Base-by-base conservation (phyloP, 2,329 filamentous ascomycete species). In the Colletotrichum navitas region DNA sequence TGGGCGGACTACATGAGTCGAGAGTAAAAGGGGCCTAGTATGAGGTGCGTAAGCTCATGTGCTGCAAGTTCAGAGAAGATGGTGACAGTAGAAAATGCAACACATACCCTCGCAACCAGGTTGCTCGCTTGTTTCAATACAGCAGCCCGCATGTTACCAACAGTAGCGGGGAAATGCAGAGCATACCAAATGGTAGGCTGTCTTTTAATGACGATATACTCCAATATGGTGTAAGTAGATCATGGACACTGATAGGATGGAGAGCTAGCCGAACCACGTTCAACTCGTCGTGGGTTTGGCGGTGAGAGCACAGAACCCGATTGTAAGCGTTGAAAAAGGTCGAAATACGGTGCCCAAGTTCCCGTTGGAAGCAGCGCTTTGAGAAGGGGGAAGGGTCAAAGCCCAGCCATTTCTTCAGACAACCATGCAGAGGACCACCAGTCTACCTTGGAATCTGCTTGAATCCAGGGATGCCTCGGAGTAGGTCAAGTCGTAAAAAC, bases 391-490 rank as follows among this genome's bases (percentile, higher is more conserved):
- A 32, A 54, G 52, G 68, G 68, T 71, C 68, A 71, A 68, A 71
- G 64, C 64, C 65, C 51, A 45, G 52, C 52, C 68, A 71, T 71
- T 45, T 62, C 68, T 62, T 71, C 64, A 68, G 68, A 68, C 51
- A 51, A 36, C 68, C 68, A 68, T 63, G 18, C 43, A n/a, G 24
- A 39, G n/a, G 64, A 51, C 36, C 16, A 54, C 26, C 36, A 16
- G n/a, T 24, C 21, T 16, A 36, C 26, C 12, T 54, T 39, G 43
- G 10, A 11, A 60, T 58, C 26, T 51, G 64, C 45, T 62, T 32
- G 43, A 10, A 45, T 18, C 18, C 8, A 32, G 34, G 26, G 29
- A 29, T 52, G 63, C 29, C 26, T 39, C 34, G 21, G 26, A 43
- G 21, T 18, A 11, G 41, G 29, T 47, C 16, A 55, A 58, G n/a